Evolutionary conservation across 768 basidiomycete genomes (phyloP).

Genomic region (Candolleomyces aberdarensis): DNA sequence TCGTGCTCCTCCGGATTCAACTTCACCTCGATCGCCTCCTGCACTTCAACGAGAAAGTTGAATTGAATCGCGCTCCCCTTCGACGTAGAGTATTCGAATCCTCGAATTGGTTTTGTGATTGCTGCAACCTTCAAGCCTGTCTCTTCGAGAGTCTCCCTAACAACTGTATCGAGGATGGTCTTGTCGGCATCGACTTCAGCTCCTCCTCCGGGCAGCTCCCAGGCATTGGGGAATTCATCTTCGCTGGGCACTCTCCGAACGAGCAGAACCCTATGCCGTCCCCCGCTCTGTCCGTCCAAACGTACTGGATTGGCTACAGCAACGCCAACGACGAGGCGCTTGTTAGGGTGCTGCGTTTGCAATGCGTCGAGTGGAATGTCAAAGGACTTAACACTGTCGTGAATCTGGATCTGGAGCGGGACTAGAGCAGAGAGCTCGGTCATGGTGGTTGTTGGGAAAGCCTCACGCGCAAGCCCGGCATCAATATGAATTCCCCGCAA

Average conservation of each 20-base stretch:
- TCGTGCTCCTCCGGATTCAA: constrained; percentile 11
- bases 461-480: too few species aligned
- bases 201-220: constrained; percentile 13
- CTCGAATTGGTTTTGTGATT: constrained; percentile 5
- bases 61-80: constrained; percentile 11
- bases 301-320: constrained; percentile 3
- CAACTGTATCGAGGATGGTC: constrained; percentile 8
- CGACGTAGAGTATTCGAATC: constrained; percentile 12
- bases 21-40: not conserved
- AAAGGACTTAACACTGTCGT: not conserved
- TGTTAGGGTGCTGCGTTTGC: constrained; percentile 5
- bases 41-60: constrained; percentile 12
- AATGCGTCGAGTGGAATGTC: constrained; percentile 6
- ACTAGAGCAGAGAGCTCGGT: too few species aligned
- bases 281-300: not conserved
- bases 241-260: constrained; percentile 11
- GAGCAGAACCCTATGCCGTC: constrained; percentile 2
- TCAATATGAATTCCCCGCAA: too few species aligned
- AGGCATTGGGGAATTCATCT: constrained; percentile 9
- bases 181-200: constrained; percentile 5
- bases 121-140: constrained; percentile 6
- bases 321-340: constrained; percentile 11
- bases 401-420: not conserved
- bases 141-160: constrained; percentile 12
- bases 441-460: too few species aligned